Base-by-base conservation (phyloP, 2,329 filamentous ascomycete species). In the Exophiala dermatitidis region DNA sequence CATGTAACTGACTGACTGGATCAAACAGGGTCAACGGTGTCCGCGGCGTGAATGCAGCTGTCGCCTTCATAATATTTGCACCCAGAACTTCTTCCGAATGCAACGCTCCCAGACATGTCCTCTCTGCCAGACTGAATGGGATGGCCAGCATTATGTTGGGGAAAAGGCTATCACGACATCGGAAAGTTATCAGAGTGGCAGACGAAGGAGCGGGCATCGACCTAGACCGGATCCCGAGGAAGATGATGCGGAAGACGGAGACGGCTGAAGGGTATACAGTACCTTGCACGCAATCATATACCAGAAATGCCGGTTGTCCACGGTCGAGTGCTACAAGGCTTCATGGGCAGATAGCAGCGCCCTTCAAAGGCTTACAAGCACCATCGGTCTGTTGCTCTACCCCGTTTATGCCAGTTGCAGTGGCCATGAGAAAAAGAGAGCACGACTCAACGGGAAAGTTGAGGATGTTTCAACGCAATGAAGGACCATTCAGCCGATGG, bases 51-150 rank as follows among this genome's bases (percentile, higher is more conserved):
- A 82, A 19, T 96, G 90, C 67, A 74, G 71, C 31, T 77, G 83
- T 7, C 77, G 90, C 7, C 69, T 95, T 10, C 90, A 96, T 67
- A 80, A 90, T 59, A 81, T 84, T 47, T 96, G 90, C 67, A 77
- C 82, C 52, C 78, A 81, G 8, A 82, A 81, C 30, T 89, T 85
- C 67, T 95, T 89, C 76, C 77, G 85, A 19, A 79, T 82, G 38
- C 77, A 81, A 57, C 71, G 78, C 51, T 76, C 76, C 1, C 78
- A 78, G 56, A 77, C 75, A 40, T 95, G 89, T 64, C 85, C 86
- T 0, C 53, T 71, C 2, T 82, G 79, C 65, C 74, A 75, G 60
- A 70, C 67, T 19, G 65, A 67, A 2, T 82, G 79, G 79, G 72
- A 69, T 6, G 74, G 75, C 10, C 67, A 78, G 49, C 67, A 70